Conservation (phyloP, 1,284 basidiomycete species). For the Gymnopus androsaceus region DNA sequence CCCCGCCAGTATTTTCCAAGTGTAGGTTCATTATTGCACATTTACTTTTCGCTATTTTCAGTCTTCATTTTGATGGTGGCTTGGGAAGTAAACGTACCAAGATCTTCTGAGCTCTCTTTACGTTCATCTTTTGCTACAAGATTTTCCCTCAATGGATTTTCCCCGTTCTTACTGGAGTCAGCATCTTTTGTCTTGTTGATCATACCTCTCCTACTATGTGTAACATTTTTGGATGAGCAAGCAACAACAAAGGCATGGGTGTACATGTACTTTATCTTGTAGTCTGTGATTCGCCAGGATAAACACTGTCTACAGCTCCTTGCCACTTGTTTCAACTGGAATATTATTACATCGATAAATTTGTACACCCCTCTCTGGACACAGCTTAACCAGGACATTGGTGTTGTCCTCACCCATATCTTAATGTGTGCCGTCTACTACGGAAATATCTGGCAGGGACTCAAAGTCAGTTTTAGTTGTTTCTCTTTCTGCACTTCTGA, state of each 20-base stretch:
- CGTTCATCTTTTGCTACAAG: slow-evolving; percentile 19
- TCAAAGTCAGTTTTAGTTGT: neutral
- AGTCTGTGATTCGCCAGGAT: neutral
- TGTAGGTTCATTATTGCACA: neutral
- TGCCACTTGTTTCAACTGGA: slow-evolving; percentile 15
- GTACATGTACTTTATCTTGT: slow-evolving; percentile 6
- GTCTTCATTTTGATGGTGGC: slow-evolving; percentile 18
- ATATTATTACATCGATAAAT: slow-evolving; percentile 15
- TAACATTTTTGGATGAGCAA: slow-evolving; percentile 11
- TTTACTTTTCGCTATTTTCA: neutral
- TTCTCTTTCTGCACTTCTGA: neutral
- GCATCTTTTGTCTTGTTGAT: slow-evolving; percentile 16
- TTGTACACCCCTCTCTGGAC: slow-evolving; percentile 15
- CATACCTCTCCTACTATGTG: slow-evolving; percentile 2
- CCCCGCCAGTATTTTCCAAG: slow-evolving; percentile 13
- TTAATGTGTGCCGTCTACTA: slow-evolving; percentile 21
- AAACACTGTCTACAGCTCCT: slow-evolving; percentile 1
- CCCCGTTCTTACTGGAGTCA: slow-evolving; percentile 20
- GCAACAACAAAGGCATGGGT: slow-evolving; percentile 21
- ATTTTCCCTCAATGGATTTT: slow-evolving; percentile 23
- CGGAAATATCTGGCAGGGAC: slow-evolving; percentile 21
- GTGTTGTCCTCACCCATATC: slow-evolving; percentile 15
- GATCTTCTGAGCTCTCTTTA: slow-evolving; percentile 20
- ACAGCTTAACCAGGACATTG: slow-evolving; percentile 16
- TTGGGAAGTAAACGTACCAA: slow-evolving; percentile 18